phyloP scores from a whole-genome alignment of 2,329 filamentous ascomycete species.

The Sporothrix luriei region DNA sequence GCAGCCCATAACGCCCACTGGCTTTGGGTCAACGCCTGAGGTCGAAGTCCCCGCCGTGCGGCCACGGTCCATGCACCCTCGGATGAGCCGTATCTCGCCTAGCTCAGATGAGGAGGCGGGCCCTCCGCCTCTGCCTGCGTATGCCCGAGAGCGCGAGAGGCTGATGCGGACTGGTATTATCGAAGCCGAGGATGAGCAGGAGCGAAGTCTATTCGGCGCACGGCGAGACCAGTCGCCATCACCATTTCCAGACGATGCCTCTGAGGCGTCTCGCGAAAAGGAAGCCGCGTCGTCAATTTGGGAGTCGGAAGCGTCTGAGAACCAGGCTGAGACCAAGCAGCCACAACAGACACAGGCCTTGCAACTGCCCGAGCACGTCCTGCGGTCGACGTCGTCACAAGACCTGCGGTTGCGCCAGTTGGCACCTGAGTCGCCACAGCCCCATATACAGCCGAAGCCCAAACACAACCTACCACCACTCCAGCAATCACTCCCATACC shows the following conservation, averaged over 20 bases:
- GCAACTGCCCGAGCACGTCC: slow-evolving; percentile 10
- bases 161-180: slow-evolving; percentile 37
- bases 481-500: slow-evolving; percentile 36
- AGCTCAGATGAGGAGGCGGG: slow-evolving; percentile 49
- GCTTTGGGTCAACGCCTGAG: slow-evolving; percentile 55
- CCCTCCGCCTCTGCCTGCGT: slow-evolving; percentile 50
- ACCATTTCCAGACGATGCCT: slow-evolving; percentile 44
- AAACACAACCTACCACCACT: slow-evolving; percentile 25
- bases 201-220: slow-evolving; percentile 52
- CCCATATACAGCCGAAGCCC: background rate
- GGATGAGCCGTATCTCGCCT: slow-evolving; percentile 65
- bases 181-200: slow-evolving; percentile 47
- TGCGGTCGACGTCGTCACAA: background rate
- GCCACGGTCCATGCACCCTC: slow-evolving; percentile 73
- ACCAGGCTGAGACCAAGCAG: background rate
- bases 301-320: slow-evolving; percentile 15
- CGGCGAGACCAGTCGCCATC: slow-evolving; percentile 62
- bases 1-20: slow-evolving; percentile 43
- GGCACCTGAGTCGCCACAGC: slow-evolving; percentile 5
- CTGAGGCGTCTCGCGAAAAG: slow-evolving; percentile 12
- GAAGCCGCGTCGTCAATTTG: background rate
- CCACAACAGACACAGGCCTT: background rate
- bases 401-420: slow-evolving; percentile 22
- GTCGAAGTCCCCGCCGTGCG: slow-evolving; percentile 62
- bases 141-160: slow-evolving; percentile 47